Percentiles rank a stretch among this genome's conserved stretches.
These are phyloP conservation scores for Berkeleyomyces rouxiae DNA, from an alignment of 2,329 filamentous ascomycete species.

Conservation along the genomic window DNA sequence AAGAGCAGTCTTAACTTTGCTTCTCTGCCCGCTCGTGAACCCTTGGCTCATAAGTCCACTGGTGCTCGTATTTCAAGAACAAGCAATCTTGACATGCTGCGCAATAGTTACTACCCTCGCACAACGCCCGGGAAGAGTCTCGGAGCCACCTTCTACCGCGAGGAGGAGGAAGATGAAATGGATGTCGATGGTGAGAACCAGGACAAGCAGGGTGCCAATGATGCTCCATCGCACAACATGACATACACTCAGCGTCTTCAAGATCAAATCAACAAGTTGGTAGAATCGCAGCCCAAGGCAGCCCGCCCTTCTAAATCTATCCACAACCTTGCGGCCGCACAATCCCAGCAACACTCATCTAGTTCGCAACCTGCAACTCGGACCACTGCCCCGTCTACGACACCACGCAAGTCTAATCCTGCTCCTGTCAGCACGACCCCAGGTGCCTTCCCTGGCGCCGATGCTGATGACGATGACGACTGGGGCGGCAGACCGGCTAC, in stretches of 20 bases:
- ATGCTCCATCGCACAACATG: slow-evolving; percentile 46
- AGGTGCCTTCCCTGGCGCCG: slow-evolving; percentile 35
- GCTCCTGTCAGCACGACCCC: slow-evolving; percentile 28
- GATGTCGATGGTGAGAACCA: slow-evolving; percentile 26
- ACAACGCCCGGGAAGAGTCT: slow-evolving; percentile 60
- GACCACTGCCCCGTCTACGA: slow-evolving; percentile 18
- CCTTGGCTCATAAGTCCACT: slow-evolving; percentile 71
- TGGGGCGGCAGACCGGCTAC: slow-evolving; percentile 40
- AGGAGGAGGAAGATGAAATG: slow-evolving; percentile 28
- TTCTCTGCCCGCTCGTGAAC: slow-evolving; percentile 78
- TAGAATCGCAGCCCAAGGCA: slow-evolving; percentile 36
- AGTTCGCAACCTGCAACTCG: slow-evolving; percentile 18
- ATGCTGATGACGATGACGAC: slow-evolving; percentile 35
- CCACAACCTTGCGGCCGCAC: slow-evolving; percentile 20
- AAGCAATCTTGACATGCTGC: slow-evolving; percentile 59
- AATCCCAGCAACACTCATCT: not conserved
- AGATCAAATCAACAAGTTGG: slow-evolving; percentile 70
- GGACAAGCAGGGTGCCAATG: slow-evolving; percentile 20
- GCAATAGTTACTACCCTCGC: slow-evolving; percentile 57
- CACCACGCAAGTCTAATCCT: slow-evolving; percentile 16
- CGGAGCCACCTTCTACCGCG: slow-evolving; percentile 32
- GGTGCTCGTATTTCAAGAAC: slow-evolving; percentile 56
- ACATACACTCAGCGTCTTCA: slow-evolving; percentile 88
- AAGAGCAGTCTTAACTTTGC: slow-evolving; percentile 96
- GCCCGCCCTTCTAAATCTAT: slow-evolving; percentile 33